phyloP scores from a whole-genome alignment of 2,329 filamentous ascomycete genomes.

The Pestalotiopsis sp. region DNA sequence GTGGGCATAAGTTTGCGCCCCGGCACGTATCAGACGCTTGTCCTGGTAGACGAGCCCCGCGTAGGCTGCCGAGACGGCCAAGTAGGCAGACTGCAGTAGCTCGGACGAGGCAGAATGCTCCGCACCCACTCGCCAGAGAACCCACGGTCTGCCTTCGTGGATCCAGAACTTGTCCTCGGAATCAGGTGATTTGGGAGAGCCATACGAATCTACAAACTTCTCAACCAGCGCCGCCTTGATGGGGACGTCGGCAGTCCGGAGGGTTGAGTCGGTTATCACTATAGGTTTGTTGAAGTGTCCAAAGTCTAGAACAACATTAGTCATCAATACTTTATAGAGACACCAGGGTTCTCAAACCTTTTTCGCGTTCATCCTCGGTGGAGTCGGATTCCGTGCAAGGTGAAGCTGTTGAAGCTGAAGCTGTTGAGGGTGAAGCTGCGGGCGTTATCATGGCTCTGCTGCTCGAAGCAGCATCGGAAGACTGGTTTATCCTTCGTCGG shows the following conservation, averaged over 20 bases:
- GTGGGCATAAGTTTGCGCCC: background rate
- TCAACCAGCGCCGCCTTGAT: background rate
- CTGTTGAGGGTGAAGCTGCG: background rate
- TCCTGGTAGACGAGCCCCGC: background rate
- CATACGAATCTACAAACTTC: background rate
- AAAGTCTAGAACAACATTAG: background rate
- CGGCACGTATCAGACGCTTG: background rate
- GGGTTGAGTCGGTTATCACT: background rate
- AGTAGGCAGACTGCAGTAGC: background rate
- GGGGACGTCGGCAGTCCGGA: background rate
- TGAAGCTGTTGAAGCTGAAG: background rate
- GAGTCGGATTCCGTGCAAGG: background rate
- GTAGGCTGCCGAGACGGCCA: background rate
- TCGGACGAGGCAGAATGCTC: background rate
- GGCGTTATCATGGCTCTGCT: background rate
- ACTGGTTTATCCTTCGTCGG: background rate
- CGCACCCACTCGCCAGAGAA: background rate
- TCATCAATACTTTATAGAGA: background rate
- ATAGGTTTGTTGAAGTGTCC: background rate
- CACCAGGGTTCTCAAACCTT: background rate
- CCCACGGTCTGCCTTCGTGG: background rate
- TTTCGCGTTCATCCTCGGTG: background rate
- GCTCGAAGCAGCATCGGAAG: background rate
- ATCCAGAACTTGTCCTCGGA: background rate
- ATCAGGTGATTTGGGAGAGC: background rate